These are phyloP conservation scores for Pseudevernia furfuracea DNA, from an alignment of 495 filamentous ascomycete genomes.

Conservation along the genomic window DNA sequence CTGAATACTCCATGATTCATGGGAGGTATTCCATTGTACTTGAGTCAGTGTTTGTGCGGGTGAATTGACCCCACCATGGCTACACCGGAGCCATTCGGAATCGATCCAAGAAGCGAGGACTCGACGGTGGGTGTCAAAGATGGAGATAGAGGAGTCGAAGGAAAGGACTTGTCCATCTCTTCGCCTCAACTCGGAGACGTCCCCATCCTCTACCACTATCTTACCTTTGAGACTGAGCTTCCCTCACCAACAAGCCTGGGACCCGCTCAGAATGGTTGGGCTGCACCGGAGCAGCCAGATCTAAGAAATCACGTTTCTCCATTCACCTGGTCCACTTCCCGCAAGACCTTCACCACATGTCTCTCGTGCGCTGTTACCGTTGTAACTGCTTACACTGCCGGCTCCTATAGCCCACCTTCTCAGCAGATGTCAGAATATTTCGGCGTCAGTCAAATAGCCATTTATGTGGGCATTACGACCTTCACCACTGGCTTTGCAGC, in stretches of 20 bases:
- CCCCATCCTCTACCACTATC: slow-evolving; percentile 57
- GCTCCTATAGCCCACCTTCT: slow-evolving; percentile 65
- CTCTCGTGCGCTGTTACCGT: slow-evolving; percentile 69
- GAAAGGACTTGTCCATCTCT: slow-evolving; percentile 14
- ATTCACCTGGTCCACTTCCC: slow-evolving; percentile 60
- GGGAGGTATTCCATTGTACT: neutral
- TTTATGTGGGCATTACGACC: slow-evolving; percentile 69
- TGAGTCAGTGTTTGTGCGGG: neutral
- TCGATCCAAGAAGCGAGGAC: neutral
- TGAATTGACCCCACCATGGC: slow-evolving; percentile 7
- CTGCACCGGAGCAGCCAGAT: slow-evolving; percentile 51
- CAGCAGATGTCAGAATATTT: slow-evolving; percentile 55
- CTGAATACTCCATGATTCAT: neutral
- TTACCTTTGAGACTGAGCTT: slow-evolving; percentile 62
- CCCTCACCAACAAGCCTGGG: slow-evolving; percentile 48
- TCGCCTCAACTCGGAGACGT: neutral
- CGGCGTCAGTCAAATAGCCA: slow-evolving; percentile 54
- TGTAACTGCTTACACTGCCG: slow-evolving; percentile 73
- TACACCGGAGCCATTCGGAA: slow-evolving; percentile 1
- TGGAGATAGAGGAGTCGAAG: neutral
- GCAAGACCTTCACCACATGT: slow-evolving; percentile 65
- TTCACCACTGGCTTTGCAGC: slow-evolving; percentile 79
- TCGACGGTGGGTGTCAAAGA: neutral
- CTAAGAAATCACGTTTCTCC: slow-evolving; percentile 63
- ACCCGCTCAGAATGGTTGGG: slow-evolving; percentile 29